Evolutionary conservation across 495 filamentous ascomycete species (phyloP).

Genomic region (Terfezia boudieri): DNA sequence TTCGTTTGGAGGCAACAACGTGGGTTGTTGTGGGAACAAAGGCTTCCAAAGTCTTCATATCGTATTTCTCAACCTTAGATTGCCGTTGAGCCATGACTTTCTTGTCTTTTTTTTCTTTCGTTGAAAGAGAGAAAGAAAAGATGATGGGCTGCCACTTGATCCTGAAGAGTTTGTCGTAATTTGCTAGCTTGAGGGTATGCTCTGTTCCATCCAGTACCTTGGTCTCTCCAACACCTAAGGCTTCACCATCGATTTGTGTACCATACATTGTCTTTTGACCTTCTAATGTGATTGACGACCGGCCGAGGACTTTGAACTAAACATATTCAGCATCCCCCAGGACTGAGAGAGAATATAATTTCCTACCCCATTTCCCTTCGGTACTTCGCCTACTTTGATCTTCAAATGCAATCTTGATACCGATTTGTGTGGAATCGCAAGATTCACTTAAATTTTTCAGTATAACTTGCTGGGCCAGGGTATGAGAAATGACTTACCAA

Average conservation of each 20-base stretch:
- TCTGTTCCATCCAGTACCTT: constrained; percentile 26
- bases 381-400: constrained; percentile 44
- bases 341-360: neutral
- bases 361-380: constrained; percentile 46
- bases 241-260: constrained; percentile 49
- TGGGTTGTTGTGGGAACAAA: constrained; percentile 65
- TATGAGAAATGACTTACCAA: neutral
- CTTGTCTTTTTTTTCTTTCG: constrained; percentile 47
- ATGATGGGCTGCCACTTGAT: constrained; percentile 64
- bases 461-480: neutral
- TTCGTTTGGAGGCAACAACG: constrained; percentile 70
- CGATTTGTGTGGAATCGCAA: constrained; percentile 40
- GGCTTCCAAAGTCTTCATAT: constrained; percentile 59
- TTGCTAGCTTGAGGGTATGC: constrained; percentile 45
- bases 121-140: constrained; percentile 60
- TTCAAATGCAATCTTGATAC: constrained; percentile 82
- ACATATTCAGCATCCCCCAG: neutral
- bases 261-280: constrained; percentile 60
- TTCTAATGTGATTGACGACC: constrained; percentile 40
- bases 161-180: constrained; percentile 38
- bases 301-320: constrained; percentile 35
- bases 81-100: constrained; percentile 39
- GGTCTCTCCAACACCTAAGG: constrained; percentile 33
- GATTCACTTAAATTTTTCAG: constrained; percentile 23
- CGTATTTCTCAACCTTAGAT: constrained; percentile 49